Conservation (phyloP, 257 asterid species). For the Primulina huaijiensis region DNA sequence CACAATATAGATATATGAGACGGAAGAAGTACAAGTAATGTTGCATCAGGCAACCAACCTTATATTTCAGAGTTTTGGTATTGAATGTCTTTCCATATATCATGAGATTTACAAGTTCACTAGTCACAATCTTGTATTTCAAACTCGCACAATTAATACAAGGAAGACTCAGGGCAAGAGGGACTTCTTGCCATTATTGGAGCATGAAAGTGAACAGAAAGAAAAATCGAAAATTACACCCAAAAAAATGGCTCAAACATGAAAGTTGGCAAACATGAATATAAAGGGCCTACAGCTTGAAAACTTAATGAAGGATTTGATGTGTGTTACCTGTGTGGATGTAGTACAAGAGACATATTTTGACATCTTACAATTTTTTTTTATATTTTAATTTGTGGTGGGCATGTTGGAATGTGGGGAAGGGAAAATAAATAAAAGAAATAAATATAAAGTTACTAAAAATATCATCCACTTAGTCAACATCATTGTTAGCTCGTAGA, state of each 20-base stretch:
- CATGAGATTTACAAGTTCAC: background rate
- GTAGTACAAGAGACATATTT: slow-evolving; percentile 24
- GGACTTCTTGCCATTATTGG: slow-evolving; percentile 30
- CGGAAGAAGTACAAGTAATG: background rate
- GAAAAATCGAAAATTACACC: background rate
- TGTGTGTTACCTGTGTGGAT: slow-evolving; percentile 42
- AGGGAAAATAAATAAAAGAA: slow-evolving; percentile 15
- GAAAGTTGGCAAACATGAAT: slow-evolving; percentile 54
- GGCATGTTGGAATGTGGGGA: background rate
- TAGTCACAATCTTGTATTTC: too few species aligned
- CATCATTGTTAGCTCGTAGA: slow-evolving; percentile 51
- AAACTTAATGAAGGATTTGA: slow-evolving; percentile 50
- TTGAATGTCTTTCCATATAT: too few species aligned
- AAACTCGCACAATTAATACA: background rate
- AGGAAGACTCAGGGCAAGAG: background rate
- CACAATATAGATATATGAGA: too few species aligned
- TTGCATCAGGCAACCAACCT: too few species aligned
- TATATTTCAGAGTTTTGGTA: too few species aligned
- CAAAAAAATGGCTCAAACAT: slow-evolving; percentile 23
- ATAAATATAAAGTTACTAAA: slow-evolving; percentile 22
- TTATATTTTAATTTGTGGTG: background rate
- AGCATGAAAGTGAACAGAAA: slow-evolving; percentile 26
- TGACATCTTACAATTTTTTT: background rate
- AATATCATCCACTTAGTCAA: slow-evolving; percentile 47
- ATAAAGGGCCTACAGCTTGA: slow-evolving; percentile 40